Conservation (phyloP, 371 early-diverging fungal species). For the Actinomortierella ambigua region DNA sequence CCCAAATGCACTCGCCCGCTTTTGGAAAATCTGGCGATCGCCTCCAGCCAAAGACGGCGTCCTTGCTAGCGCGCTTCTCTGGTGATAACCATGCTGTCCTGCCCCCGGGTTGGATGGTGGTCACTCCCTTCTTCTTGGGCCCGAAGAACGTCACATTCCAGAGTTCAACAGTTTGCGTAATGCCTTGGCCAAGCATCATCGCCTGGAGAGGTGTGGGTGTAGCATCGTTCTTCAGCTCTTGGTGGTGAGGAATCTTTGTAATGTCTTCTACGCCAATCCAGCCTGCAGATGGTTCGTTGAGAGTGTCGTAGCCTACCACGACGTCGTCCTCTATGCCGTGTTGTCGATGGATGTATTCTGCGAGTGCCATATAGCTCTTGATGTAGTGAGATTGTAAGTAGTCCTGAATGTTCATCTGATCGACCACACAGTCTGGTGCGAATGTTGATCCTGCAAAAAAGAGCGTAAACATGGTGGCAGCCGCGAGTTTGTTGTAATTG, state of each 20-base stretch:
- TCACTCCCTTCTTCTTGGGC: slow-evolving; percentile 51
- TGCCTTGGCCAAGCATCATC: slow-evolving; percentile 68
- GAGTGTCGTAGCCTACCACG: slow-evolving; percentile 75
- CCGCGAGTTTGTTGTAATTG: slow-evolving; percentile 84
- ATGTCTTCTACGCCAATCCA: slow-evolving; percentile 60
- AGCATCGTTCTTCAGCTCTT: slow-evolving; percentile 59
- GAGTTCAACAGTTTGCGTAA: slow-evolving; percentile 55
- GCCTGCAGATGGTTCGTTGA: slow-evolving; percentile 79
- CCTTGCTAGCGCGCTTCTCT: slow-evolving; percentile 43
- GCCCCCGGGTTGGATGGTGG: slow-evolving; percentile 55
- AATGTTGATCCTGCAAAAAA: slow-evolving; percentile 80
- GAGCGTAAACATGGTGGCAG: slow-evolving; percentile 83
- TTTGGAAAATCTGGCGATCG: slow-evolving; percentile 49
- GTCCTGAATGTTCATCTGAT: slow-evolving; percentile 63
- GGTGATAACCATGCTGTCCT: slow-evolving; percentile 58
- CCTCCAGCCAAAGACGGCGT: slow-evolving; percentile 54
- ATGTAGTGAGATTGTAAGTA: slow-evolving; percentile 76
- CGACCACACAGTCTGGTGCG: slow-evolving; percentile 70
- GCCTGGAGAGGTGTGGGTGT: slow-evolving; percentile 70
- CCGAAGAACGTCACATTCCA: slow-evolving; percentile 67
- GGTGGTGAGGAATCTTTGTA: slow-evolving; percentile 52
- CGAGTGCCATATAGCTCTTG: slow-evolving; percentile 53
- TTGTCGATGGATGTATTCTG: slow-evolving; percentile 50
- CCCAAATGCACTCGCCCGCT: slow-evolving; percentile 71
- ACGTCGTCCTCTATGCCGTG: slow-evolving; percentile 55